Evolutionary conservation across 257 asterid genomes (phyloP), one percentile per base, ranked within the genome.

Genomic region (Datura wrightii): DNA sequence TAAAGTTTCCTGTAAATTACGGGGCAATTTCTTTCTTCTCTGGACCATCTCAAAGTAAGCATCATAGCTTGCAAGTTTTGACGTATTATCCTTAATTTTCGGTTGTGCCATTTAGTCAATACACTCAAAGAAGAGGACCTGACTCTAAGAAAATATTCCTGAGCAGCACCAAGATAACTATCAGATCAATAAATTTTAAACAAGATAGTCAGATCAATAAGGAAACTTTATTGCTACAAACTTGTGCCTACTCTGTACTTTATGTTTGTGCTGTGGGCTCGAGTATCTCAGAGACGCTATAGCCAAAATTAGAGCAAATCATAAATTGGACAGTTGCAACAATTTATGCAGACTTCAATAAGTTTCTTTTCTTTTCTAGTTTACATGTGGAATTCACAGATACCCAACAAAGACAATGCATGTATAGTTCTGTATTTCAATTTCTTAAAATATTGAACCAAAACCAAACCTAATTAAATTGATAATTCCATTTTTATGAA

Each of bases 41-140:
- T 92, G 95, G 7, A 92, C 94, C 90, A 78, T 92, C 82, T 92
- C 93, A 83, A 93, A 96, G 88, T 96, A 96, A n/a, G 92, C 93
- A 85, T 96, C 98, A 69, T 55, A 90, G 88, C 90, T 92, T 80
- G 89, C 86, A 19, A 54, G 46, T 36, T 70, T 91, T 10, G 67
- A 63, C 6, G 18, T 82, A 31, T 6, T 83, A 81, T 82, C 85
- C 19, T 80, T 54, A 42, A 59, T 87, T 85, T 82, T 83, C n/a
- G 69, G 56, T 11, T 84, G 82, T 48, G 93, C 91, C 97, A 92
- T 93, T 60, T 88, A 50, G 31, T 24, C 31, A n/a, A n/a, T n/a
- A n/a, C n/a, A n/a, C n/a, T n/a, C n/a, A n/a, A n/a, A n/a, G n/a
- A n/a, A n/a, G 31, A n/a, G 46, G 60, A 13, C 44, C 62, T 13